These are phyloP conservation scores for Coemansia brasiliensis DNA, from an alignment of 192 early-diverging fungal genomes.

Conservation along the genomic window DNA sequence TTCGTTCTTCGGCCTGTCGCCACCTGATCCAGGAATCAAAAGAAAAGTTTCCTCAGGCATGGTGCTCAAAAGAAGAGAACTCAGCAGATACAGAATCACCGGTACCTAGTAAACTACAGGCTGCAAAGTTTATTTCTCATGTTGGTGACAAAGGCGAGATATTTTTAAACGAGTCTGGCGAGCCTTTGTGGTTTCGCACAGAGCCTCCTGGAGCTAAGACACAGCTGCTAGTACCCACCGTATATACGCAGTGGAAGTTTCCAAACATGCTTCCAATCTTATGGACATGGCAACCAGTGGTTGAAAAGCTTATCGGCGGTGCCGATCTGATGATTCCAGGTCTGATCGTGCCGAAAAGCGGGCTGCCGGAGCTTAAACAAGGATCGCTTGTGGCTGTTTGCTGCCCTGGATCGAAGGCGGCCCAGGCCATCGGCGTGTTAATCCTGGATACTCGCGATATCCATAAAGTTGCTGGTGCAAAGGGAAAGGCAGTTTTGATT, in stretches of 20 bases:
- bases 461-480: slow-evolving; percentile 54
- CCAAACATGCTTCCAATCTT: slow-evolving; percentile 66
- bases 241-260: slow-evolving; percentile 78
- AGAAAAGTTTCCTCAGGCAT: slow-evolving; percentile 45
- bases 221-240: slow-evolving; percentile 62
- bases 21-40: slow-evolving; percentile 65
- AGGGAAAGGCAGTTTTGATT: slow-evolving; percentile 81
- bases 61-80: slow-evolving; percentile 27
- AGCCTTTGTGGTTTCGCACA: slow-evolving; percentile 69
- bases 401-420: slow-evolving; percentile 31
- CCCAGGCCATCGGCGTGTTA: slow-evolving; percentile 67
- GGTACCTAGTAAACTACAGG: slow-evolving; percentile 61
- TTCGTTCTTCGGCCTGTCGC: slow-evolving; percentile 69
- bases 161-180: slow-evolving; percentile 59
- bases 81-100: slow-evolving; percentile 17
- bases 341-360: slow-evolving; percentile 27
- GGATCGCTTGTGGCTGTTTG: slow-evolving; percentile 36
- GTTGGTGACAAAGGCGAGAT: slow-evolving; percentile 63
- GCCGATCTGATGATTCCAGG: slow-evolving; percentile 60
- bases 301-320: slow-evolving; percentile 73
- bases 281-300: slow-evolving; percentile 66
- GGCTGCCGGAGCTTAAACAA: slow-evolving; percentile 29
- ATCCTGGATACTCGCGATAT: slow-evolving; percentile 57
- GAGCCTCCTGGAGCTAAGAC: slow-evolving; percentile 34
- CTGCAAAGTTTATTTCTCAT: slow-evolving; percentile 68